phyloP scores from a whole-genome alignment of 2,329 filamentous ascomycete species.

The Colletotrichum magnum region DNA sequence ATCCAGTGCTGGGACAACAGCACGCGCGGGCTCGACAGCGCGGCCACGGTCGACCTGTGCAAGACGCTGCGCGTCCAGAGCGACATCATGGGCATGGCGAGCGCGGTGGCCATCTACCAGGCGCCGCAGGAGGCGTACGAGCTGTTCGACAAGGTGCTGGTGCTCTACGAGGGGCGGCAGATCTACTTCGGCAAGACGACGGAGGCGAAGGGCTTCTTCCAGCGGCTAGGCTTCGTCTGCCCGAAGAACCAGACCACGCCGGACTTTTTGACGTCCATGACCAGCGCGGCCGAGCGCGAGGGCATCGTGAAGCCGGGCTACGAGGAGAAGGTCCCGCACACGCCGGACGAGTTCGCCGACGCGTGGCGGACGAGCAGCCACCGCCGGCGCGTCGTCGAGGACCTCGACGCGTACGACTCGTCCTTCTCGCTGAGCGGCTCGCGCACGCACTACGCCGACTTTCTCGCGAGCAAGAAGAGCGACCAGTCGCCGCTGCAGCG shows the following conservation, averaged over 20 bases:
- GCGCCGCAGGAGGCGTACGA: constrained; percentile 59
- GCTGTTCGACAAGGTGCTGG: constrained; percentile 77
- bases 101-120: constrained; percentile 76
- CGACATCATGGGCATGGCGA: constrained; percentile 70
- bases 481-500: constrained; percentile 31
- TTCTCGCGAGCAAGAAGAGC: constrained; percentile 24
- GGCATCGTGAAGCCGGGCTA: constrained; percentile 51
- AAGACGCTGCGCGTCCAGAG: constrained; percentile 72
- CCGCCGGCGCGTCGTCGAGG: background rate
- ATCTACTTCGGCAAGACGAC: constrained; percentile 60
- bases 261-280: constrained; percentile 76
- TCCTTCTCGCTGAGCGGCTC: constrained; percentile 14
- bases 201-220: constrained; percentile 46
- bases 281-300: constrained; percentile 55
- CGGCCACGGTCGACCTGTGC: constrained; percentile 77
- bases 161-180: constrained; percentile 78
- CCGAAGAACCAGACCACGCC: constrained; percentile 72
- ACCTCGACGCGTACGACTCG: constrained; percentile 23
- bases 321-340: constrained; percentile 51
- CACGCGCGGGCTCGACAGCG: constrained; percentile 74
- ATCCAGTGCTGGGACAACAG: constrained; percentile 81
- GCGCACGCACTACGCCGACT: constrained; percentile 29
- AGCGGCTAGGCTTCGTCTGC: constrained; percentile 69
- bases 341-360: constrained; percentile 55
- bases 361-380: constrained; percentile 48